phyloP scores from a whole-genome alignment of 768 basidiomycete genomes.

The Rhizopogon salebrosus region DNA sequence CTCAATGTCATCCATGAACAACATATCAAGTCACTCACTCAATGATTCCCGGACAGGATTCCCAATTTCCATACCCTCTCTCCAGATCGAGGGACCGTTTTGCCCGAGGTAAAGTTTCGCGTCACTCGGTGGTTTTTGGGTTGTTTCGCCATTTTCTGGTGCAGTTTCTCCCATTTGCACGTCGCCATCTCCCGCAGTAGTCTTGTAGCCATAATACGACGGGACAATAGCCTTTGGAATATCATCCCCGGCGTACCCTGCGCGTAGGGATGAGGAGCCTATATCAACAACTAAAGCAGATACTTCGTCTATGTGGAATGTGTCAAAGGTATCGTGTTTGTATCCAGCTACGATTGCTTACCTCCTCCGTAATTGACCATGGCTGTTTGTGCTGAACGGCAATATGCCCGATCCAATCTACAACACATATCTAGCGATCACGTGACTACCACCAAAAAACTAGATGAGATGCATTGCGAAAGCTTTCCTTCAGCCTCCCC shows the following conservation, averaged over 20 bases:
- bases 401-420: neutral
- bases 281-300: conserved; percentile 94
- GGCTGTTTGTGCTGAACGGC: neutral
- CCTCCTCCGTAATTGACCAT: conserved; percentile 92
- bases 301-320: conserved; percentile 74
- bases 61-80: conserved; percentile 81
- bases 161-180: conserved; percentile 37
- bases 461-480: neutral
- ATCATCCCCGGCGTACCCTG: conserved; percentile 97
- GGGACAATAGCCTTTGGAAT: conserved; percentile 90
- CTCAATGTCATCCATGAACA: neutral
- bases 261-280: conserved; percentile 83
- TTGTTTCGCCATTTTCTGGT: conserved; percentile 23
- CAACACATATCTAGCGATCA: neutral
- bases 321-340: neutral
- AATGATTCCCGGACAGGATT: conserved; percentile 84
- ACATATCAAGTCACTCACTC: conserved; percentile 43
- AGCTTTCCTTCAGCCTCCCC: conserved; percentile 2
- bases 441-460: neutral
- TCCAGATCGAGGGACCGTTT: conserved; percentile 85
- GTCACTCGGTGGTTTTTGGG: conserved; percentile 33
- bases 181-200: conserved; percentile 27
- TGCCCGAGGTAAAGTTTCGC: conserved; percentile 79
- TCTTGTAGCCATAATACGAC: conserved; percentile 78
- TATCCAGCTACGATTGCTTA: conserved; percentile 27